Base-by-base conservation (phyloP, 2,329 filamentous ascomycete genomes). In the Venturia carpophila region DNA sequence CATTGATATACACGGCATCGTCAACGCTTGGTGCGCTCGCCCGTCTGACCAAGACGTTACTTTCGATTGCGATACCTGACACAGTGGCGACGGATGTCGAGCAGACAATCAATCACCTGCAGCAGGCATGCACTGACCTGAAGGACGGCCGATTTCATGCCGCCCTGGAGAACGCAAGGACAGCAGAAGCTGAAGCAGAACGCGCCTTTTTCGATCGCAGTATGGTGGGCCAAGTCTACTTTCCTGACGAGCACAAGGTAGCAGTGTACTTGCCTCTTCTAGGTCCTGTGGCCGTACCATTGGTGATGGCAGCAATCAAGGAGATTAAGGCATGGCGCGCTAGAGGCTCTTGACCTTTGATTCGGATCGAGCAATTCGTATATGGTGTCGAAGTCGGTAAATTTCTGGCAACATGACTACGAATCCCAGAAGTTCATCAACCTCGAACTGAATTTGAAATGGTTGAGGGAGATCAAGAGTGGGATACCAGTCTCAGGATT, bases 211-310 rank as follows among this genome's bases (percentile, higher is more conserved):
- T 99, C 70, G 94, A 99, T 77, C 96, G 96, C 77, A 96, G 90
- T 72, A 99, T 99, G 94, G 94, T 99, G 15, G 94, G 92, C 0
- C 94, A 97, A 78, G 87, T 97, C 1, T 99, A 97, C 76, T 99
- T 99, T 75, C 94, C 94, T 0, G 94, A 99, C 72, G 94, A 99
- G 78, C 94, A 99, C 76, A 99, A 97, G 76, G 85, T 99, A 30
- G 94, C 94, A 0, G 94, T 99, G 0, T 99, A 99, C 74, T 77
- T 99, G 70, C 94, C 94, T 1, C 78, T 99, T 13, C 78, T 99
- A 49, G 94, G 94, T 0, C 94, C 94, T 0, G 87, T 97, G 49
- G 92, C 90, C 5, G 93, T 97, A 15, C 94, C 94, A 45, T 78
- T 99, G 62, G 75, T 97, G 7, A 90, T 97, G 83, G 89, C 89